Percentiles rank a stretch among this genome's conserved stretches.
Conservation (phyloP, 108 stramenopile genomes). For the Cyclotella atomus region DNA sequence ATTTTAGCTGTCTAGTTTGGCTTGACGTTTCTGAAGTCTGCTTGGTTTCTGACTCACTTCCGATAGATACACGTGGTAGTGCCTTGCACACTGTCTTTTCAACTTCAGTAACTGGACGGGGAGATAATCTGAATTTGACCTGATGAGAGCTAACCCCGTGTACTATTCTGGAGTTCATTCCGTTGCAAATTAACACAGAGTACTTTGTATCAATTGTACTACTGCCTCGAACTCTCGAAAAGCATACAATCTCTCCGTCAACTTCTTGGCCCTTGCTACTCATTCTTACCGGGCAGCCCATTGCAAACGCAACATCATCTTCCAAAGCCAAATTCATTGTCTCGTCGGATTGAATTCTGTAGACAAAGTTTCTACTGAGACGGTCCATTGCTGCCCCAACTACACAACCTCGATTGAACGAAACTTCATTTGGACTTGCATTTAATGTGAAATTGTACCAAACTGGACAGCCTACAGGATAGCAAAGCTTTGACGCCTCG, state of each 20-base stretch:
- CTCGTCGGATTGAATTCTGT: not conserved
- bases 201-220: not conserved
- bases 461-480: not conserved
- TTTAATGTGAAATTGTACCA: conserved; percentile 7
- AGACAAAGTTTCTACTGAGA: not conserved
- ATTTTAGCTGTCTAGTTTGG: not conserved
- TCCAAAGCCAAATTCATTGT: not conserved
- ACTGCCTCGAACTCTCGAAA: not conserved
- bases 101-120: not conserved
- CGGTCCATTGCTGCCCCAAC: not conserved
- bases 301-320: conserved; percentile 2
- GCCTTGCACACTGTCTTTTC: not conserved
- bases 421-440: not conserved
- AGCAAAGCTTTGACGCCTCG: not conserved
- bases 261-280: not conserved
- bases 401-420: not conserved
- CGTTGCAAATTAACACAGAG: not conserved
- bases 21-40: not conserved
- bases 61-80: not conserved
- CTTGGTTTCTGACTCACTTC: not conserved
- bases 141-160: not conserved
- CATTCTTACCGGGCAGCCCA: not conserved
- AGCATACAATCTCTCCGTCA: not conserved
- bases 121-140: not conserved
- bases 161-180: not conserved